phyloP scores from a whole-genome alignment of 2,329 filamentous ascomycete species.

The Ophiostoma himal-ulmi region DNA sequence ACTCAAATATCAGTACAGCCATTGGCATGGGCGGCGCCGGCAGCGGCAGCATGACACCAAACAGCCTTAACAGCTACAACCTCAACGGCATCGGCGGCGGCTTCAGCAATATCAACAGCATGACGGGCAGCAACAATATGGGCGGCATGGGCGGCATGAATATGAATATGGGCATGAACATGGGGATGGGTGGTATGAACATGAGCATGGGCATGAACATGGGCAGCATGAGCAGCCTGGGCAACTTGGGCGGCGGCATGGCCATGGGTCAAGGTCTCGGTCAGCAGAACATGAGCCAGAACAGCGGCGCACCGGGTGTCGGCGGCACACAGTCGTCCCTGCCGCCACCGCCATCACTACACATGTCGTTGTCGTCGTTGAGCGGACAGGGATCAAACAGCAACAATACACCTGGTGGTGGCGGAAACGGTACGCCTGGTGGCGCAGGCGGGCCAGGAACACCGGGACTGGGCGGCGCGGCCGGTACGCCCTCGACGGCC shows the following conservation, averaged over 20 bases:
- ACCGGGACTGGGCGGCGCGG: neutral
- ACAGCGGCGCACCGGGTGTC: neutral
- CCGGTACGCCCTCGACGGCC: neutral
- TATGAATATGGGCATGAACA: slow-evolving; percentile 1
- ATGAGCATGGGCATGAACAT: slow-evolving; percentile 8
- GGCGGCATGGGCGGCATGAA: neutral
- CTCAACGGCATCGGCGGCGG: neutral
- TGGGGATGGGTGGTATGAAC: slow-evolving; percentile 1
- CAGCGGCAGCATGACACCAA: neutral
- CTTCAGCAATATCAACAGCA: slow-evolving; percentile 30
- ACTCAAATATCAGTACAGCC: neutral
- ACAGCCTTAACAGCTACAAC: neutral
- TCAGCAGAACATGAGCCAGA: neutral
- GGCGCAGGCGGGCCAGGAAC: neutral
- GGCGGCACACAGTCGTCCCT: neutral
- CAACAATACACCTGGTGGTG: neutral
- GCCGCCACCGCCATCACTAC: slow-evolving; percentile 5
- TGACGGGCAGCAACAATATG: neutral
- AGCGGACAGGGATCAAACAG: neutral
- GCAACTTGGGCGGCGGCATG: neutral
- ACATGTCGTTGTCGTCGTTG: slow-evolving; percentile 1
- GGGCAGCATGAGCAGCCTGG: slow-evolving; percentile 46
- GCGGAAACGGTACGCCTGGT: neutral
- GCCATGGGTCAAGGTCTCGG: neutral
- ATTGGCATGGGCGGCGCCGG: neutral